Base-by-base conservation (phyloP, 139 green algal species). In the Picochlorum sp. region DNA sequence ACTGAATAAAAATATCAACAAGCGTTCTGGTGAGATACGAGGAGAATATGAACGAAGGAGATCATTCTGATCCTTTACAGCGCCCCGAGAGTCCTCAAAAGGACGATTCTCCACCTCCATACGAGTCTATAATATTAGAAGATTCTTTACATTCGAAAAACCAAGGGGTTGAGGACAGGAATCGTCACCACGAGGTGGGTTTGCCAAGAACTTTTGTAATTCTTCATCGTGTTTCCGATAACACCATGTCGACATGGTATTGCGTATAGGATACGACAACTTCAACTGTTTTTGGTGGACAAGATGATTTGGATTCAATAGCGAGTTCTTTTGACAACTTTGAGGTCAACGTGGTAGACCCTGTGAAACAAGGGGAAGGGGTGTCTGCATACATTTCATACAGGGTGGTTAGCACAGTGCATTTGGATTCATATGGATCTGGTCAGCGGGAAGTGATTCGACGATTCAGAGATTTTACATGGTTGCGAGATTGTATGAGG, bases 331-430 rank as follows among this genome's bases (percentile, higher is more conserved):
- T 54, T 54, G 47, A 54, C 13, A 16, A 38, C 15, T 86, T 89
- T 67, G 68, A 86, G 10, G 85, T 94, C 47, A 44, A 59, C 1
- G 86, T 97, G 14, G 66, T 68, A 1, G 90, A 97, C 45, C 89
- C 90, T n/a, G 84, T 95, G 9, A 94, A 92, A 77, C 90, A 96
- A 63, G 90, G 90, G 3, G 90, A 97, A 23, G 82, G 87, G 2
- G 86, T 96, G 2, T 13, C 9, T 24, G 69, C 76, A 11, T 84
- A 89, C 51, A 71, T 88, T n/a, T 85, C 81, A 1, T 92, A 92
- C 76, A 86, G 82, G 44, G 83, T 92, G 31, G 56, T 28, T 9
- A 86, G 77, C 16, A 67, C 72, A 45, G 83, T 74, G 4, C 54
- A 44, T 1, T 59, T 77, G 2, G 61, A 68, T 1, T 71, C 82